phyloP scores from a whole-genome alignment of 2,329 filamentous ascomycete genomes.

The Fusarium protoensiforme region DNA sequence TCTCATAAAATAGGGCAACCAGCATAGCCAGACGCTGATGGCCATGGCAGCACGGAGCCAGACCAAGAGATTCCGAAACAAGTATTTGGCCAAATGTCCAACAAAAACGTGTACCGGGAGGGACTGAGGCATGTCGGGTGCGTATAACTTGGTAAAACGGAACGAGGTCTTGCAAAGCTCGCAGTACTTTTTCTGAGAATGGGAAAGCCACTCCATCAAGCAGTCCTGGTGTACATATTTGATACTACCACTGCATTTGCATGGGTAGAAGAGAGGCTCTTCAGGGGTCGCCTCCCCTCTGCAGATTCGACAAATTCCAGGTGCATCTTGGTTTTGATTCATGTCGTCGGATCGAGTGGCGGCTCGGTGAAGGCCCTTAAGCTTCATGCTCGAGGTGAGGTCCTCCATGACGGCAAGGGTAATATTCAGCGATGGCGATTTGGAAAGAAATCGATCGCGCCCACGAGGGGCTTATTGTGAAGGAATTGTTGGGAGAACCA shows the following conservation, averaged over 20 bases:
- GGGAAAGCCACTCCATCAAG: constrained; percentile 97
- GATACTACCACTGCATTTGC: constrained; percentile 99
- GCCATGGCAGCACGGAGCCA: constrained; percentile 86
- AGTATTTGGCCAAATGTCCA: constrained; percentile 79
- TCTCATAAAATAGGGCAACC: constrained; percentile 90
- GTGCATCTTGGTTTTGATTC: constrained; percentile 49
- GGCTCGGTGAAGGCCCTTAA: constrained; percentile 39
- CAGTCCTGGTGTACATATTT: constrained; percentile 98
- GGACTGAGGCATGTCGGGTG: constrained; percentile 88
- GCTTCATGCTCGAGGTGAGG: constrained; percentile 31
- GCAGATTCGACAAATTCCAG: constrained; percentile 96
- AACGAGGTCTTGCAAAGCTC: constrained; percentile 99
- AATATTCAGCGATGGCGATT: constrained; percentile 31
- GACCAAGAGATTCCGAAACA: constrained; percentile 75
- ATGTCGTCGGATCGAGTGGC: constrained; percentile 41
- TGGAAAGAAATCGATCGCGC: constrained; percentile 36
- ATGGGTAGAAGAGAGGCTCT: constrained; percentile 95
- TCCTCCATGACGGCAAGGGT: constrained; percentile 41
- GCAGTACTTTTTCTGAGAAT: constrained; percentile 99
- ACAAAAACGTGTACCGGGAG: constrained; percentile 86
- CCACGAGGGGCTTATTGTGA: constrained; percentile 44
- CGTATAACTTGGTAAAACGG: constrained; percentile 97
- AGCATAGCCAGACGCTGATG: constrained; percentile 85
- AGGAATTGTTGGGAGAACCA: constrained; percentile 28
- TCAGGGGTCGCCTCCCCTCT: constrained; percentile 84